Evolutionary conservation across 164 flowering plant genomes (phyloP), one percentile per base, ranked within the genome.

Genomic region (Nymphaea colorata): DNA sequence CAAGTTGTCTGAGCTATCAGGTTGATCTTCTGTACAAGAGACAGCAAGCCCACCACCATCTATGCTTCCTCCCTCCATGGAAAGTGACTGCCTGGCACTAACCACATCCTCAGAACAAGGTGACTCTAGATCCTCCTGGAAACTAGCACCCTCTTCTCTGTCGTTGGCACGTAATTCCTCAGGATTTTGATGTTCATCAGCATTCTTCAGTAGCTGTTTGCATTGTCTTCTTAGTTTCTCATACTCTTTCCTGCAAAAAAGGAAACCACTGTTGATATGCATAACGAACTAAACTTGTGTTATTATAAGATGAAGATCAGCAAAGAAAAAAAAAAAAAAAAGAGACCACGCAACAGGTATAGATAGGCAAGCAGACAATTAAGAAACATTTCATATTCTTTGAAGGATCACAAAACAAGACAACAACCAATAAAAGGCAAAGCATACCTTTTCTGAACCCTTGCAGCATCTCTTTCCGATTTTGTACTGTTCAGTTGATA

Each of bases 41-140:
- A n/a, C 64, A 4, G 8, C 41, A 36, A 6, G 36, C 64, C 3
- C 64, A 61, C 2, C n/a, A n/a, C n/a, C 41, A 43, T 80, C 87
- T 60, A 67, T 77, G 75, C 67, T 80, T 25, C 72, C 76, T 70
- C 78, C 89, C 53, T 87, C 91, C 65, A 86, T 82, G 47, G 96
- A 88, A 70, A 93, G 91, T 64, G 96, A 89, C 61, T 85, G 91
- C 75, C 89, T 77, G 4, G 91, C 95, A 81, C 97, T 94, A 69
- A 84, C 92, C 42, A 79, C 89, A 68, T 89, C 97, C 69, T 89
- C 97, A 43, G 88, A 88, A 67, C 79, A 68, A 60, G 79, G 65
- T 67, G 82, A 80, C 7, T 77, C 82, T 59, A 68, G 17, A 44
- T 64, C 78, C 45, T 79, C 82, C 68, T 53, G 71, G 10, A 74